A percentile compares a stretch with the other conserved stretches of the same genome.
Conservation (phyloP, 2,329 filamentous ascomycete species). For the Phyllosticta citriasiana region DNA sequence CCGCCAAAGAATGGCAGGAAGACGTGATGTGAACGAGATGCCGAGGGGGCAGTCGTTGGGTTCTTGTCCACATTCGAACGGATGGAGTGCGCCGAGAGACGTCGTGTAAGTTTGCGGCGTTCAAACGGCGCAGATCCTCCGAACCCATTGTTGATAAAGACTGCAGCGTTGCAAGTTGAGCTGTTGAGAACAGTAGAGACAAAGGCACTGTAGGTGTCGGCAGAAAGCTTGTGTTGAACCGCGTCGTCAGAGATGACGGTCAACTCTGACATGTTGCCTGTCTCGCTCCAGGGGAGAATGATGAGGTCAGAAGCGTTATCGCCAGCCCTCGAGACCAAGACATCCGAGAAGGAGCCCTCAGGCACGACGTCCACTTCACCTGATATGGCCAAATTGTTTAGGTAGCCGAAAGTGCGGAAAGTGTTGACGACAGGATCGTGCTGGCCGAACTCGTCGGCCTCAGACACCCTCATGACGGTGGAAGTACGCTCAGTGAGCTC, state of each 20-base stretch:
- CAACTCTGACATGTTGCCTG: slow-evolving; percentile 63
- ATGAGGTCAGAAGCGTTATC: slow-evolving; percentile 53
- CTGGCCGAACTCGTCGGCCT: slow-evolving; percentile 57
- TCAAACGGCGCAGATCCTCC: slow-evolving; percentile 35
- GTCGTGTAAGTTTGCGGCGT: neutral
- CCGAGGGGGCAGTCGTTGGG: slow-evolving; percentile 44
- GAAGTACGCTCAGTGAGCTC: slow-evolving; percentile 88
- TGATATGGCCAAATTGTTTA: slow-evolving; percentile 73
- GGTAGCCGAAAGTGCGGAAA: slow-evolving; percentile 77
- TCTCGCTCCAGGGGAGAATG: slow-evolving; percentile 83
- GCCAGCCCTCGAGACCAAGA: slow-evolving; percentile 54
- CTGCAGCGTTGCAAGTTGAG: slow-evolving; percentile 52
- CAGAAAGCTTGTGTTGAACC: slow-evolving; percentile 49
- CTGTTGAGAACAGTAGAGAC: slow-evolving; percentile 57
- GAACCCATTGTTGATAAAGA: slow-evolving; percentile 68
- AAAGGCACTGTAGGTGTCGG: slow-evolving; percentile 60
- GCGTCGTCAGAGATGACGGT: slow-evolving; percentile 38
- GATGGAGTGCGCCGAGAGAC: slow-evolving; percentile 25
- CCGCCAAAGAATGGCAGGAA: slow-evolving; percentile 84
- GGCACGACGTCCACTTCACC: slow-evolving; percentile 74
- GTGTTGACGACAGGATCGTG: slow-evolving; percentile 80
- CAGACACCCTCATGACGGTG: slow-evolving; percentile 87
- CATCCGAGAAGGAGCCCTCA: slow-evolving; percentile 67
- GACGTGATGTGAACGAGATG: slow-evolving; percentile 67
- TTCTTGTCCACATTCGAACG: slow-evolving; percentile 44